Base-by-base conservation (phyloP, 768 basidiomycete species). In the Boletus patriciae region DNA sequence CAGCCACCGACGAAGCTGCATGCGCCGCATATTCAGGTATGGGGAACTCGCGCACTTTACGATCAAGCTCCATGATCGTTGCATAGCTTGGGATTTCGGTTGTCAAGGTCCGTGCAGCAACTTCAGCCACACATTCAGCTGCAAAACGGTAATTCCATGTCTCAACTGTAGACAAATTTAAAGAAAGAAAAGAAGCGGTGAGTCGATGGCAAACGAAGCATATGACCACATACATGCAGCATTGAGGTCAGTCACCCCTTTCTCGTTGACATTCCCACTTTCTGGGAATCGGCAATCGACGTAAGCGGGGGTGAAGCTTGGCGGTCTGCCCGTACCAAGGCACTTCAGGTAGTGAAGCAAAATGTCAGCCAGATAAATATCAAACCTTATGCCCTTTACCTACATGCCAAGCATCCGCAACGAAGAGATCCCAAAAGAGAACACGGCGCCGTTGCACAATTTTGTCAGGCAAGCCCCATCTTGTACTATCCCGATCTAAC, bases 391-490 rank as follows among this genome's bases (percentile, higher is more conserved):
- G 44, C 49, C n/a, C 18, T 46, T 34, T 42, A 48, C 78, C 36
- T 59, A 87, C 87, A 73, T 81, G 76, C 85, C 85, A 90, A 4
- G 80, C 75, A 61, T 91, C 89, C 0, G 84, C 83, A 19, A 86
- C 77, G 60, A 88, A 90, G 11, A 90, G 75, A 65, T 90, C 87
- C 89, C 89, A 92, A 72, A 92, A 90, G 11, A 89, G 72, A 33
- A 84, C 74, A 4, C 88, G 80, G 10, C 89, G 79, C 29, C 87
- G 74, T 58, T 87, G 79, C 0, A 90, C 83, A 61, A 84, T 80
- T 65, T 83, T 83, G 2, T 80, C 72, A 6, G 81, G 75, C n/a
- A 90, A 70, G 2, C 76, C 80, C 87, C 87, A 88, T 52, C 82
- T 73, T 15, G 77, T 77, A 57, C 84, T 84, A 60, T 89, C 87